Evolutionary conservation across 2,329 filamentous ascomycete genomes (phyloP).

Genomic region (Colletotrichum ledebouriae): DNA sequence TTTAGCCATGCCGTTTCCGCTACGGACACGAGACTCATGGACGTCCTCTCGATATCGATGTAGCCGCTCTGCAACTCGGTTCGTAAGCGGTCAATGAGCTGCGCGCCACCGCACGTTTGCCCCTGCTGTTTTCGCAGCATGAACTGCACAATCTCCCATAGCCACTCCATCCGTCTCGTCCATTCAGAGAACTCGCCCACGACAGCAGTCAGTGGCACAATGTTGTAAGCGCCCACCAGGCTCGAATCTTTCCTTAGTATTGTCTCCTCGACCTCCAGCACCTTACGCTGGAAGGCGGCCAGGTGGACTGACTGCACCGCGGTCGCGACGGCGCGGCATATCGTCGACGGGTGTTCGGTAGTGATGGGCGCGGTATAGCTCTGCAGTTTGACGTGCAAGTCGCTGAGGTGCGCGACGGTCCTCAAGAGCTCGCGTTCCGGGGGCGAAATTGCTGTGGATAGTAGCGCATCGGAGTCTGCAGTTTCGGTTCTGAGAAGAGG

Average conservation of each 20-base stretch:
- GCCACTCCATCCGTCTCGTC: conserved; percentile 87
- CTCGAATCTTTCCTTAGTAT: conserved; percentile 83
- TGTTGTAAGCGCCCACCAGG: conserved; percentile 91
- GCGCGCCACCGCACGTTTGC: conserved; percentile 72
- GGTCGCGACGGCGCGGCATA: conserved; percentile 89
- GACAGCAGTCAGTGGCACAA: conserved; percentile 89
- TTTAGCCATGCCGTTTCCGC: conserved; percentile 94
- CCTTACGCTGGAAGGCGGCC: conserved; percentile 82
- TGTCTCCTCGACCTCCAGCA: conserved; percentile 84
- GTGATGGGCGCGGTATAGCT: conserved; percentile 76
- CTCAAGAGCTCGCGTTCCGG: conserved; percentile 86
- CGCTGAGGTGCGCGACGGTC: conserved; percentile 81
- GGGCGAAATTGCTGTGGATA: conserved; percentile 72
- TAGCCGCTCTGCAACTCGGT: conserved; percentile 89
- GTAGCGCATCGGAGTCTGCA: conserved; percentile 60
- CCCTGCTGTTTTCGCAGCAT: conserved; percentile 65
- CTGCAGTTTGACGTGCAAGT: conserved; percentile 81
- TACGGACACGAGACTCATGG: conserved; percentile 77
- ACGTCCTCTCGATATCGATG: conserved; percentile 83
- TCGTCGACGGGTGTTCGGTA: conserved; percentile 79
- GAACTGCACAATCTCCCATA: conserved; percentile 79
- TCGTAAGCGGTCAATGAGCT: conserved; percentile 82
- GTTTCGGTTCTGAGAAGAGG: conserved; percentile 77
- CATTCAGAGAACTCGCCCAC: conserved; percentile 89
- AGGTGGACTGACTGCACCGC: conserved; percentile 82